Percentiles rank a stretch among this genome's conserved stretches.
phyloP scores from a whole-genome alignment of 805 yeast genomes.

The Candida verbasci region DNA sequence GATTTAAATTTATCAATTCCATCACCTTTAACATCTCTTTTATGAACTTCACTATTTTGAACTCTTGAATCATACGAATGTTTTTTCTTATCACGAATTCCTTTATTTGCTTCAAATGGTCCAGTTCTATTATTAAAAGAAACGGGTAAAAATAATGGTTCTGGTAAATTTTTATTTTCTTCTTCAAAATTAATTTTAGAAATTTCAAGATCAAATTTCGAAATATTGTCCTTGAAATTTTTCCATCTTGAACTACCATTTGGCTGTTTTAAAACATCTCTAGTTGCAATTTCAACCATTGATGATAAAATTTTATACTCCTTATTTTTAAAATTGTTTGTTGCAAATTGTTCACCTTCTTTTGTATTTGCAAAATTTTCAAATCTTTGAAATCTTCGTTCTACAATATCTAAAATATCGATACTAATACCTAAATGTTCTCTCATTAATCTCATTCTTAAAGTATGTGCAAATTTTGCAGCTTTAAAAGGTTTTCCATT shows the following conservation, averaged over 20 bases:
- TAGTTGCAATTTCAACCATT: conserved; percentile 68
- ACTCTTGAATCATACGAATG: conserved; percentile 81
- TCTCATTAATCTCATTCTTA: conserved; percentile 89
- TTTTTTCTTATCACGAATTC: conserved; percentile 78
- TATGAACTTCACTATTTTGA: conserved; percentile 59
- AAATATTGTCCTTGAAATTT: conserved; percentile 19
- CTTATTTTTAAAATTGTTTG: conserved; percentile 32
- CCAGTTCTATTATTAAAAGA: conserved; percentile 91
- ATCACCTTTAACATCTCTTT: conserved; percentile 68
- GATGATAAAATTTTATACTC: conserved; percentile 48
- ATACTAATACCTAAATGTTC: conserved; percentile 95
- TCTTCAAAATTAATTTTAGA: conserved; percentile 18
- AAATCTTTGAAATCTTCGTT: conserved; percentile 56
- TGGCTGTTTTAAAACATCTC: conserved; percentile 54
- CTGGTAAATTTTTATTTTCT: conserved; percentile 19
- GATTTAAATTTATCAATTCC: conserved; percentile 65
- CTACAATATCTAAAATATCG: conserved; percentile 77
- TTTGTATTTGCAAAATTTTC: conserved; percentile 41
- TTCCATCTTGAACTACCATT: conserved; percentile 50
- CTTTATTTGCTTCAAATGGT: conserved; percentile 63
- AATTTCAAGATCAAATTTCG: conserved; percentile 6
- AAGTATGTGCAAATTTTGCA: conserved; percentile 82
- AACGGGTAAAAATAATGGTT: conserved; percentile 36
- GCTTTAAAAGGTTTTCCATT: conserved; percentile 78
- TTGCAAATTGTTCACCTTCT: conserved; percentile 38